Conservation (phyloP, 352 stramenopile genomes). For the Achlya hypogyna region DNA sequence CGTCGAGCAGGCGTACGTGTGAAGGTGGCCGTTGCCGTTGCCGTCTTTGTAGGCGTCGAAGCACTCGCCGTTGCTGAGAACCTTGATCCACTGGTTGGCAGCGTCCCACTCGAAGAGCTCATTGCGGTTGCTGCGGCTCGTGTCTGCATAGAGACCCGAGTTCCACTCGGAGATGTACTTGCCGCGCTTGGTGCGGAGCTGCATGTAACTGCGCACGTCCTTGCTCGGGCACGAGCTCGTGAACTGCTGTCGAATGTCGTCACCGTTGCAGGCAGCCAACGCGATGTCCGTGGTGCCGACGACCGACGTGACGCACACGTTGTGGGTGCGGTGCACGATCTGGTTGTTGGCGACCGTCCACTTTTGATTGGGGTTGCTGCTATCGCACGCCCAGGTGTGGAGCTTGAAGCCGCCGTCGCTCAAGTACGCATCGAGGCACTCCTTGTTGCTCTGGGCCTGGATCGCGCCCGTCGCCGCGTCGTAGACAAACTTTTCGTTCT, state of each 20-base stretch:
- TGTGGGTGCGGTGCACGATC: not conserved
- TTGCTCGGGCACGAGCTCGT: not conserved
- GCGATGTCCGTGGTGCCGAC: not conserved
- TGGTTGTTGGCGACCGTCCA: not conserved
- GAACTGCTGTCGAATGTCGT: not conserved
- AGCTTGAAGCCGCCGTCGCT: not conserved
- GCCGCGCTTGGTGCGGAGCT: not conserved
- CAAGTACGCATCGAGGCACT: constrained; percentile 4
- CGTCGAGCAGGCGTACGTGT: constrained; percentile 48
- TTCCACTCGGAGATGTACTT: constrained; percentile 9
- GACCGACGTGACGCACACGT: not conserved
- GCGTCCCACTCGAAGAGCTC: not conserved
- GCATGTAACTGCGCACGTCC: not conserved
- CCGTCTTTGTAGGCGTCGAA: constrained; percentile 21
- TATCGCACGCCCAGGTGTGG: constrained; percentile 6
- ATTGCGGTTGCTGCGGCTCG: not conserved
- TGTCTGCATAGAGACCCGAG: not conserved
- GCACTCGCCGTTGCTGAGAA: constrained; percentile 22
- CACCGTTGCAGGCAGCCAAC: not conserved
- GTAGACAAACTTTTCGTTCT: not conserved
- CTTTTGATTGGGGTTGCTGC: not conserved
- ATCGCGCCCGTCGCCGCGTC: not conserved
- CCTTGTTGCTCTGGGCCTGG: not conserved
- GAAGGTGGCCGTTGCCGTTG: constrained; percentile 22
- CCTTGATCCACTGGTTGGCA: not conserved